phyloP scores from a whole-genome alignment of 768 basidiomycete species.

The Melanogaster broomeanus region DNA sequence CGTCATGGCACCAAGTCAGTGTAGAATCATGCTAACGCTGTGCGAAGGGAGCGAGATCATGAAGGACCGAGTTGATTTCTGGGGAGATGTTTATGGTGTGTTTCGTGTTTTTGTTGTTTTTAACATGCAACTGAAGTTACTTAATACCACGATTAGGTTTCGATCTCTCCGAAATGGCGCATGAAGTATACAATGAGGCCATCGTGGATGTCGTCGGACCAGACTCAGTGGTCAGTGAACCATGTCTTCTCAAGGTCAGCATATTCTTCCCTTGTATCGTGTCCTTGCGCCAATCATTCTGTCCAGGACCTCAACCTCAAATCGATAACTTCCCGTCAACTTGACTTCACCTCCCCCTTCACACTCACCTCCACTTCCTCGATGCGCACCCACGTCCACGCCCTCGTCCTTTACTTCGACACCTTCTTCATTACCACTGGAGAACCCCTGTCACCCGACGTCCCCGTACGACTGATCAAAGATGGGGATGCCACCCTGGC shows the following conservation, averaged over 20 bases:
- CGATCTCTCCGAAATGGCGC: slow-evolving; percentile 81
- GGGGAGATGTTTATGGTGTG: slow-evolving; percentile 89
- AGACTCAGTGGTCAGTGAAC: slow-evolving; percentile 62
- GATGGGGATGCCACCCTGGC: slow-evolving; percentile 65
- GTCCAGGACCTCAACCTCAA: slow-evolving; percentile 74
- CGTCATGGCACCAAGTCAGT: slow-evolving; percentile 90
- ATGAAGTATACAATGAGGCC: slow-evolving; percentile 75
- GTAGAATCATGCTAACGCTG: slow-evolving; percentile 77
- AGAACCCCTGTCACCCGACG: slow-evolving; percentile 52
- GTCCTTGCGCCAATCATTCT: no score
- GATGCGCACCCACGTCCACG: slow-evolving; percentile 65
- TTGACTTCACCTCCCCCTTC: slow-evolving; percentile 82
- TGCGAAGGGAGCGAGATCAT: slow-evolving; percentile 75
- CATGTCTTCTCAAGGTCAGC: slow-evolving; percentile 67
- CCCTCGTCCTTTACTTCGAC: slow-evolving; percentile 93
- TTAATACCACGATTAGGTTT: slow-evolving; percentile 60
- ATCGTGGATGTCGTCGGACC: slow-evolving; percentile 78
- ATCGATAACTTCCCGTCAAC: slow-evolving; percentile 63
- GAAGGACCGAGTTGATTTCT: slow-evolving; percentile 86
- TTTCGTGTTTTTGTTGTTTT: background rate
- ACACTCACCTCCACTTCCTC: slow-evolving; percentile 61
- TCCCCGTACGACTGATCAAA: slow-evolving; percentile 55
- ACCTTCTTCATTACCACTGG: slow-evolving; percentile 78
- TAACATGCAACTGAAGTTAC: background rate
- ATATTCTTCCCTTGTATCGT: background rate